Base-by-base conservation (phyloP, 1,139 yeast genomes). In the Debaryomyces subglobosus region DNA sequence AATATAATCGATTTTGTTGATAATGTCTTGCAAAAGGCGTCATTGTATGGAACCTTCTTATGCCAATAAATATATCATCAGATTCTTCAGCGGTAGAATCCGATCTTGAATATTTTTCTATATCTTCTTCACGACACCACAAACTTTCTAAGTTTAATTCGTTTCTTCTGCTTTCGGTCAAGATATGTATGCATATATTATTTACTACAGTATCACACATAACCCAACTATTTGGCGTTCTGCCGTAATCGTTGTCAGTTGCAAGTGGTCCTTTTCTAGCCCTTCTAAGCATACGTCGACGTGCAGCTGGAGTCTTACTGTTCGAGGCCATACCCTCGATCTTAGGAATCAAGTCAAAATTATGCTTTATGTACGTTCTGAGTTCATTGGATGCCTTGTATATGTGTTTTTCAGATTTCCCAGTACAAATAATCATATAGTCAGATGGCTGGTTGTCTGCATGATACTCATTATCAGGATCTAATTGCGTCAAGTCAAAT, bases 401-500 rank as follows among this genome's bases (percentile, higher is more conserved):
- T 21, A 90, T 70, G 67, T 92, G 98, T 53, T 81, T 84, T 39
- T 83, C 81, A 24, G 94, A 84, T 61, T 85, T 86, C 2, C 96
- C 97, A 0, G 95, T 79, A n/a, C 85, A 80, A 1, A 92, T 68
- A 4, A 91, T 68, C 70, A 87, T 80, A 58, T 74, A 84, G 2
- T 77, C 68, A 36, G 76, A 72, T 3, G 65, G 60, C 44, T 65
- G 69, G 42, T 68, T 67, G 37, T 60, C 58, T 23, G 61, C 53
- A 46, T 67, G 61, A 45, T 74, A 78, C 3, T 78, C 77, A 43
- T 77, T 79, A 7, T 68, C 64, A 27, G 39, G n/a, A 6, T 71
- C 72, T 38, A 76, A 65, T 8, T 44, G 37, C 2, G 63, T 57
- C 49, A 74, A 55, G 51, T 76, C 96, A 56, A 87, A 81, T 1